Evolutionary conservation across 2,329 filamentous ascomycete species (phyloP), one percentile per base, ranked within the genome.

Genomic region (Albophoma yamanashiensis): DNA sequence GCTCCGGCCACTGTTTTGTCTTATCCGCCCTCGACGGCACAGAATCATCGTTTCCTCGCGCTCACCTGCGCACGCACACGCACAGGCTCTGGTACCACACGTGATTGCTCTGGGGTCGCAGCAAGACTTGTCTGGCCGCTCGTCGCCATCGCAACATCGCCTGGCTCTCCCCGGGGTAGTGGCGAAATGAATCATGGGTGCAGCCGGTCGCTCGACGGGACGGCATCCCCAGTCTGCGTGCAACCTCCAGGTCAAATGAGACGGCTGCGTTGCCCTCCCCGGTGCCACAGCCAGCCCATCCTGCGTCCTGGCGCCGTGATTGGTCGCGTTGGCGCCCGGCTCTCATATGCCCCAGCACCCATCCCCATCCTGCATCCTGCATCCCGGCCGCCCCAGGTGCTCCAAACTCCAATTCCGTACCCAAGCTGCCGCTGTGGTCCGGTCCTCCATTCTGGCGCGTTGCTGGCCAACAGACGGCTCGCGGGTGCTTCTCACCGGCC

Each of bases 311-410:
- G 58, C 57, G 31, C 62, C 58, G 56, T 73, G 68, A 74, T 74
- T 74, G 72, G 72, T 55, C 63, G 56, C 65, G 65, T 72, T 72
- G 71, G 69, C 72, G 72, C 72, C 71, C 64, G 63, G 62, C 63
- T 67, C 62, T 60, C 62, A 63, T 38, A 63, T 38, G 59, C 64
- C 57, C 58, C 57, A 58, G 42, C 60, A 40, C 60, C 38, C 58
- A 61, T 57, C 34, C 45, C 20, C 43, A 47, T 14, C n/a, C 22
- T 47, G 43, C 43, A 61, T 55, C 34, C 52, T 47, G 52, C 27
- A 31, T 31, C 27, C 27, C 27, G 27, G 27, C 27, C 27, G 27
- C 27, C 27, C 27, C 27, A 31, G 27, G 3, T 31, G 27, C 27
- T 31, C n/a, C n/a, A n/a, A n/a, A n/a, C n/a, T n/a, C n/a, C n/a